Evolutionary conservation across 1,139 yeast species (phyloP), one percentile per base, ranked within the genome.

Genomic region (Candida neerlandica): DNA sequence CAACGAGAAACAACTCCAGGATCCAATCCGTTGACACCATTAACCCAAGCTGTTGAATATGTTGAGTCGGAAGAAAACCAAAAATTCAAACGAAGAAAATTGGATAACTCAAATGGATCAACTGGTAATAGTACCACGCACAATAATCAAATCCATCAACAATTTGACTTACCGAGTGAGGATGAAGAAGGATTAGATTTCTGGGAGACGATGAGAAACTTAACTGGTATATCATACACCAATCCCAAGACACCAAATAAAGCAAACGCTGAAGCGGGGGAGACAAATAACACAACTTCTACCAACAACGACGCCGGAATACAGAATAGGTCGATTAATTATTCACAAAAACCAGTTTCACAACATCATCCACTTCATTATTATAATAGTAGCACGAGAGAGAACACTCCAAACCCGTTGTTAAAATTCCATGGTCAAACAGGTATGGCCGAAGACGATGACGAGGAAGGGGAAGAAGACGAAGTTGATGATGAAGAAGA

Each of bases 121-220:
- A 23, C 49, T 33, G 51, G 44, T n/a, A 29, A 64, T 23, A 14
- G 41, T 4, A 37, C 35, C 26, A 42, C 41, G 4, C 44, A 30
- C 26, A 40, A 30, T 15, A 37, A 14, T 21, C 32, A 41, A 23
- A 7, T 23, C 12, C 26, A 39, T 21, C 39, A 44, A 9, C 47
- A 50, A 14, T 21, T 37, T 37, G 66, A 61, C n/a, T 55, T 54
- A 15, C 58, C 58, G 3, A 53, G 60, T 42, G 60, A 54, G 35
- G 66, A 61, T 26, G 70, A 72, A 49, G 74, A 69, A 50, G 89
- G 82, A 15, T 58, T 80, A 33, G 90, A 84, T 61, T 85, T 85
- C 59, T 85, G 89, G 88, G 90, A 85, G 56, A 80, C 84, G 1
- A 76, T 86, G 79, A 73, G 86, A 50, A 75, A 83, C 29, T 63